A percentile compares a stretch with the other conserved stretches of the same genome.
These are phyloP conservation scores for Straminergon stramineum DNA, from an alignment of 225 moss, liverwort and hornwort species.

Conservation along the genomic window DNA sequence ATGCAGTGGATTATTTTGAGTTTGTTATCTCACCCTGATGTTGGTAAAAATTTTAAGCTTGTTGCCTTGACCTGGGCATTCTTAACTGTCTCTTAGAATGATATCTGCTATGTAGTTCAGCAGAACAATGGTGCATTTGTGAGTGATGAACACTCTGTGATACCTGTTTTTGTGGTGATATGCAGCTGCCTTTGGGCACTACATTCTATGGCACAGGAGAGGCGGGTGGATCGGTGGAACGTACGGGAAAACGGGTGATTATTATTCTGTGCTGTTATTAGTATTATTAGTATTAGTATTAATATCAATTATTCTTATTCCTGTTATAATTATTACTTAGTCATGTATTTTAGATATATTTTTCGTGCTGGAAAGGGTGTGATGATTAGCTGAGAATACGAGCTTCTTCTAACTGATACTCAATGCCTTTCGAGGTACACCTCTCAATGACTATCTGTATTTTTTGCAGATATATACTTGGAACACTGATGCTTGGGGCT, in stretches of 20 bases:
- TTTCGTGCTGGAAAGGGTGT: background rate
- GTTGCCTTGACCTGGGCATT: background rate
- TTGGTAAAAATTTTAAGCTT: background rate
- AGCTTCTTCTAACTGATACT: background rate
- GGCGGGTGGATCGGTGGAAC: conserved; percentile 67
- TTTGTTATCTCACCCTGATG: background rate
- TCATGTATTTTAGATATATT: background rate
- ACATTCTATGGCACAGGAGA: conserved; percentile 91
- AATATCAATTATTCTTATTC: background rate
- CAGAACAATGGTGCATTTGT: background rate
- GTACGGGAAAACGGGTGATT: conserved; percentile 71
- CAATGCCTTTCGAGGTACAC: background rate
- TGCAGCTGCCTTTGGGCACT: conserved; percentile 69
- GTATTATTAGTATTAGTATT: background rate
- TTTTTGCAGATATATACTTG: conserved; percentile 63
- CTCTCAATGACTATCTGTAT: background rate
- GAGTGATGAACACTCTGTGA: background rate
- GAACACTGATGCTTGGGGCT: conserved; percentile 99
- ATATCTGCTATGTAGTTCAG: background rate
- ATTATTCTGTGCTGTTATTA: background rate
- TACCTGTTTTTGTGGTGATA: background rate
- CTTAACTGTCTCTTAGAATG: background rate
- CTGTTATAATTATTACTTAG: background rate
- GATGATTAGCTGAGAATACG: background rate
- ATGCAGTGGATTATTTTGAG: background rate